Base-by-base conservation (phyloP, 192 early-diverging fungal species). In the Entomortierella chlamydospora region DNA sequence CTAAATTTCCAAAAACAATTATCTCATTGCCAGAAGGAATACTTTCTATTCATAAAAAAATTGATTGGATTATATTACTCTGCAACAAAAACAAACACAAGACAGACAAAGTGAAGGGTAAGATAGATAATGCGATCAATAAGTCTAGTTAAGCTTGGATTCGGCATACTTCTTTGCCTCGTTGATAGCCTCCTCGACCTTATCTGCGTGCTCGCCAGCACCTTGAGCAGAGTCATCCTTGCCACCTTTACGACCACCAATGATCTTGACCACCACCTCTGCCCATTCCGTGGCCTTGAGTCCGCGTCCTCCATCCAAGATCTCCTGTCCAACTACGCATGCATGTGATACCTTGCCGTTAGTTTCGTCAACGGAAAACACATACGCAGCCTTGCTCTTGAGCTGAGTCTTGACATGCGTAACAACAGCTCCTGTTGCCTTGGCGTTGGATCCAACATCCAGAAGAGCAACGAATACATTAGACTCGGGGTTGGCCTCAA, bases 181-280 rank as follows among this genome's bases (percentile, higher is more conserved):
- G 22, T 83, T 81, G 12, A 96, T 67, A 26, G 96, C 96, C 73
- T 94, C 92, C 53, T 91, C 89, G 26, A 93, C 81, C 61, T 84
- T 83, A 57, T 78, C 83, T 18, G 88, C 61, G 29, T 92, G 86
- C 45, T 87, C 83, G 34, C 96, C 98, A 58, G 91, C 90, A 20
- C 98, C 98, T 67, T 96, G 95, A 33, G 98, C 98, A 64, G 94
- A 73, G 57, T 96, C 95, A 51, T 96, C 95, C 70, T 97, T 98
- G 56, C 98, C 98, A 39, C 98, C 98, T 64, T 91, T 92, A 83
- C 95, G 95, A 63, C 98, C 98, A 30, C 94, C 95, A 54, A 99
- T 86, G 29, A 89, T 87, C 58, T 91, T 85, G 28, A 89, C 77
- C n/a, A 98, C 95, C 31, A 90, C 92, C 23, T 87, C 86, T 20